phyloP scores from a whole-genome alignment of 140 eudicot genomes.

The Ambrosia hybrid region DNA sequence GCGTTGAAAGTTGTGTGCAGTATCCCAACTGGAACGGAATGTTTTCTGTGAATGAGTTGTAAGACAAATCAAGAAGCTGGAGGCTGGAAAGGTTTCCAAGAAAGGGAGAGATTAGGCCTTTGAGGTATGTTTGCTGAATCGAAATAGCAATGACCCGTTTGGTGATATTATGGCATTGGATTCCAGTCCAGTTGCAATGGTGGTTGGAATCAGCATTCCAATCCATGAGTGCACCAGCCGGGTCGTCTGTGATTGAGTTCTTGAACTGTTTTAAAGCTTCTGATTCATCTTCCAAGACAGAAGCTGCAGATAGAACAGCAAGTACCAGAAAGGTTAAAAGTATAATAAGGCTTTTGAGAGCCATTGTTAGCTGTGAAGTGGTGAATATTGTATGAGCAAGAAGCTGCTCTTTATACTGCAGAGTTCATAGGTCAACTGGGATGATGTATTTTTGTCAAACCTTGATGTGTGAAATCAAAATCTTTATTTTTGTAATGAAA shows the following conservation, averaged over 20 bases:
- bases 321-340: constrained; percentile 20
- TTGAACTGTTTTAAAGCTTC: neutral
- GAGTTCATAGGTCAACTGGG: neutral
- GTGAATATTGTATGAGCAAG: neutral
- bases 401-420: too few relatives aligned
- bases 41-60: constrained; percentile 58
- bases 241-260: neutral
- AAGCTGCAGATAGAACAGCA: constrained; percentile 33
- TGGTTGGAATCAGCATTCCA: constrained; percentile 49
- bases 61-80: constrained; percentile 73
- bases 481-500: neutral
- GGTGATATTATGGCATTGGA: constrained; percentile 46
- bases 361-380: constrained; percentile 29
- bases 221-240: neutral
- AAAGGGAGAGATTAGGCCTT: constrained; percentile 65
- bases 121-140: constrained; percentile 38
- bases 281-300: neutral
- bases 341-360: constrained; percentile 7
- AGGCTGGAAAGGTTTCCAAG: constrained; percentile 73
- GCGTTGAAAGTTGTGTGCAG: constrained; percentile 49
- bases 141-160: constrained; percentile 46
- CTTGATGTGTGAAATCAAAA: neutral
- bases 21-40: constrained; percentile 55
- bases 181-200: constrained; percentile 91
- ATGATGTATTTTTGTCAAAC: neutral